These are phyloP conservation scores for Pseudogymnoascus sp. DNA, from an alignment of 2,329 filamentous ascomycete genomes.

Conservation along the genomic window DNA sequence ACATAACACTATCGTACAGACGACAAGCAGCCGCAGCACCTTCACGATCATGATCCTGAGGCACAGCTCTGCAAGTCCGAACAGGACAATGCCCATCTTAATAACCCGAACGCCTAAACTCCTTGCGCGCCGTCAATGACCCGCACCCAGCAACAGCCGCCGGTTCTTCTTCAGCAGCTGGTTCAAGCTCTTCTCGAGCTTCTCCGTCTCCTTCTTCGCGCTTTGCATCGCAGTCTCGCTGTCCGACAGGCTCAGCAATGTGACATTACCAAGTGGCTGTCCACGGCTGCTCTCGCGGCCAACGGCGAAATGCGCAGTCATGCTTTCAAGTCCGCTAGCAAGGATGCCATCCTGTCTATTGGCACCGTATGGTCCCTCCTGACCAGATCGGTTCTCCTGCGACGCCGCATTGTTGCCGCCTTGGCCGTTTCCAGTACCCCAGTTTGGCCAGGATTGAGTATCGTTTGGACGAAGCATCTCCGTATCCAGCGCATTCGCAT, in stretches of 20 bases:
- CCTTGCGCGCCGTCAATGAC: constrained; percentile 23
- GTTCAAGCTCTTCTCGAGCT: constrained; percentile 54
- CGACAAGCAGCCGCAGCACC: not conserved
- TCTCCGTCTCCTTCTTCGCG: constrained; percentile 53
- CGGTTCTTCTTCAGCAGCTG: constrained; percentile 54
- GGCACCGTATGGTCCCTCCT: constrained; percentile 17
- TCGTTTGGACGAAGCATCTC: constrained; percentile 25
- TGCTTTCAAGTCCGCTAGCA: constrained; percentile 25
- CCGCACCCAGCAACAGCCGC: constrained; percentile 40
- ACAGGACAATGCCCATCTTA: constrained; percentile 4
- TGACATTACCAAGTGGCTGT: constrained; percentile 25
- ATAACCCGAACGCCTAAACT: constrained; percentile 14
- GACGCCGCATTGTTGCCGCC: not conserved
- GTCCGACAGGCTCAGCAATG: constrained; percentile 55
- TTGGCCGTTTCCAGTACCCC: constrained; percentile 20
- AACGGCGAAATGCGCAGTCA: constrained; percentile 27
- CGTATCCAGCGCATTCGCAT: constrained; percentile 25
- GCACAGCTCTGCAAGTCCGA: constrained; percentile 10
- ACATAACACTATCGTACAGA: constrained; percentile 11
- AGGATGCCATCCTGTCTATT: constrained; percentile 24
- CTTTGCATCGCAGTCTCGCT: constrained; percentile 47
- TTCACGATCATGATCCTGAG: constrained; percentile 10
- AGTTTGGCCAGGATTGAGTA: constrained; percentile 22
- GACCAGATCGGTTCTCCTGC: constrained; percentile 12
- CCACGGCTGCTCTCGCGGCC: constrained; percentile 24